Conservation (phyloP, 306 rosid genomes). For the Ziziphus jujuba region DNA sequence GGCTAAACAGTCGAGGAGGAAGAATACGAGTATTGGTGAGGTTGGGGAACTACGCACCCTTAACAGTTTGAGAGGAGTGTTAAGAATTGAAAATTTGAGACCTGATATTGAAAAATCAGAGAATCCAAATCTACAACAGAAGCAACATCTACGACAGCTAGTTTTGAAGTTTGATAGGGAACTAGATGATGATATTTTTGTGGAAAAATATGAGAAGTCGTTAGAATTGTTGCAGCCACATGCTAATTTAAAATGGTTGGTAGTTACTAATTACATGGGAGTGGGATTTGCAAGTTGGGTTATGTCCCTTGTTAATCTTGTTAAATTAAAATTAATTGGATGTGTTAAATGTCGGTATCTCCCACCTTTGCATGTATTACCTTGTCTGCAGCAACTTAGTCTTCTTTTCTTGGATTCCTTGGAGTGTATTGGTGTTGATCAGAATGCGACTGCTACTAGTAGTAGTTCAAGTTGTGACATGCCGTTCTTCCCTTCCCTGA, state of each 20-base stretch:
- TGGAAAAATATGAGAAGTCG: not conserved
- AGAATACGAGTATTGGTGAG: not conserved
- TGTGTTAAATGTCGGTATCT: not conserved
- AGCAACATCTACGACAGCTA: too few relatives aligned
- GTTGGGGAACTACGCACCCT: not conserved
- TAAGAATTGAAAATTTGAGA: not conserved
- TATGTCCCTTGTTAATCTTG: not conserved
- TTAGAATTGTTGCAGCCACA: not conserved
- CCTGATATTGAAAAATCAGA: not conserved
- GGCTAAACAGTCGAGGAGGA: not conserved
- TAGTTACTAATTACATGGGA: not conserved
- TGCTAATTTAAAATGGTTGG: not conserved
- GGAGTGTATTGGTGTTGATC: not conserved
- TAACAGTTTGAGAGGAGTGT: not conserved
- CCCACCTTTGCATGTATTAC: not conserved
- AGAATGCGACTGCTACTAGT: not conserved
- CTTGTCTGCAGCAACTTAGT: not conserved
- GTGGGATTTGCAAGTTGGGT: not conserved
- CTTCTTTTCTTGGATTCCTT: not conserved
- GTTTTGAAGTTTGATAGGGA: not conserved
- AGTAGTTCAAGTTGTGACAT: not conserved
- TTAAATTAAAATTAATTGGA: too few relatives aligned
- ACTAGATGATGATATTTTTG: not conserved
- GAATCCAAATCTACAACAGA: too few relatives aligned
- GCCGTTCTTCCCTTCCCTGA: not conserved